A percentile compares a stretch with the other conserved stretches of the same genome.
These are phyloP conservation scores for Cystobasidium sp. DNA, from an alignment of 1,284 basidiomycete genomes.

Conservation along the genomic window DNA sequence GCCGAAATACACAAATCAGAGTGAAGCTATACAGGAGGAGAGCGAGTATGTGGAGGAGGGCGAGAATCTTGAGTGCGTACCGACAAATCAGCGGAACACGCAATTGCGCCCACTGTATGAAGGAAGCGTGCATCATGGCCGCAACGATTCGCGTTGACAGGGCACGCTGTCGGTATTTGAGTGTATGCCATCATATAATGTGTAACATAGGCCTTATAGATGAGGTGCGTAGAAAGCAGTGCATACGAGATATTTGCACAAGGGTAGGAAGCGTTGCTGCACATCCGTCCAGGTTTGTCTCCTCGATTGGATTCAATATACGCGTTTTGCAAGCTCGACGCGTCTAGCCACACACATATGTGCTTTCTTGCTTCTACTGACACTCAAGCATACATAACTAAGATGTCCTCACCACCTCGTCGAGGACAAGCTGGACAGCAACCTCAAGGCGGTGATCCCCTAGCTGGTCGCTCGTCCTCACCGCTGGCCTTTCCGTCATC, in stretches of 20 bases:
- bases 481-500: constrained; percentile 72
- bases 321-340: constrained; percentile 1
- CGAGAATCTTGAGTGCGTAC: constrained; percentile 12
- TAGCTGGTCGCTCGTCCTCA: constrained; percentile 63
- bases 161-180: too few species aligned
- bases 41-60: not conserved
- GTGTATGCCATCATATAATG: not conserved
- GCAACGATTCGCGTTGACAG: not conserved
- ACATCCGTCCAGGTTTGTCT: not conserved
- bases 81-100: not conserved
- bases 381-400: not conserved
- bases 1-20: not conserved
- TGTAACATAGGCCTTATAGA: too few species aligned
- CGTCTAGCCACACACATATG: not conserved
- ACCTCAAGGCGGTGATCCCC: not conserved
- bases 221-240: too few species aligned
- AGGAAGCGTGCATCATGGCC: constrained; percentile 12
- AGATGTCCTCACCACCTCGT: constrained; percentile 21
- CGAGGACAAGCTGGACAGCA: constrained; percentile 1
- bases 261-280: not conserved
- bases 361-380: not conserved
- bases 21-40: not conserved
- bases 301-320: not conserved
- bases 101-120: constrained; percentile 16
- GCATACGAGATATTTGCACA: too few species aligned